These are phyloP conservation scores for Salvia hispanica DNA, from an alignment of 257 asterid species.

Conservation along the genomic window DNA sequence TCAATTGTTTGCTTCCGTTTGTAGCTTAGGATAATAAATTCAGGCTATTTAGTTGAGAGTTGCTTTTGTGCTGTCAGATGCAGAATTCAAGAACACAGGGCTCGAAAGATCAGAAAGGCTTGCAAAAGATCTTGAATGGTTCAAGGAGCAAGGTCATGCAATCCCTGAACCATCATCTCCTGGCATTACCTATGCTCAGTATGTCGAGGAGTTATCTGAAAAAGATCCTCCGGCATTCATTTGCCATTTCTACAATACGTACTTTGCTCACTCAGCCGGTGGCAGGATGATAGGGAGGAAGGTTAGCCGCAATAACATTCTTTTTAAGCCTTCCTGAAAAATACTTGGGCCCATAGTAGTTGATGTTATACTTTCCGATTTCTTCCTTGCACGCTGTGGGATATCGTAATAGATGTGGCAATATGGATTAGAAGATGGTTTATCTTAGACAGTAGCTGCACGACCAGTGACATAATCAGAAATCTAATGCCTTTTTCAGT, in stretches of 20 bases:
- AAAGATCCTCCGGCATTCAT: conserved; percentile 74
- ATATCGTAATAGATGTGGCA: too few species aligned
- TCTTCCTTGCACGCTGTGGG: neutral
- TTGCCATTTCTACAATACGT: conserved; percentile 81
- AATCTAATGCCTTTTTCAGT: too few species aligned
- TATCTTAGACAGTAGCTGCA: too few species aligned
- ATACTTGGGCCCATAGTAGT: neutral
- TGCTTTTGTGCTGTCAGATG: conserved; percentile 41
- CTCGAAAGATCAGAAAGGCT: conserved; percentile 68
- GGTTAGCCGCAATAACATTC: conserved; percentile 41
- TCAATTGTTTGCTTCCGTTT: neutral
- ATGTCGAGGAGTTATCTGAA: conserved; percentile 59
- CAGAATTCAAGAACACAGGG: conserved; percentile 72
- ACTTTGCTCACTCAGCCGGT: conserved; percentile 87
- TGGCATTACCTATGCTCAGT: conserved; percentile 53
- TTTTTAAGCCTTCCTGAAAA: neutral
- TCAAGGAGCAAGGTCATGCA: conserved; percentile 58
- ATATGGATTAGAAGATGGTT: too few species aligned
- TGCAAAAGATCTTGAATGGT: conserved; percentile 77
- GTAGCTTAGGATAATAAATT: neutral
- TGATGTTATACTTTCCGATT: neutral
- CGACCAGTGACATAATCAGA: too few species aligned
- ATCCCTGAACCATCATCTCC: conserved; percentile 71
- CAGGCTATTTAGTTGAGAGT: conserved; percentile 7
- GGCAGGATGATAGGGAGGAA: conserved; percentile 87